These are phyloP conservation scores for Globisporangium yorkense DNA, from an alignment of 352 stramenopile genomes.

Conservation along the genomic window DNA sequence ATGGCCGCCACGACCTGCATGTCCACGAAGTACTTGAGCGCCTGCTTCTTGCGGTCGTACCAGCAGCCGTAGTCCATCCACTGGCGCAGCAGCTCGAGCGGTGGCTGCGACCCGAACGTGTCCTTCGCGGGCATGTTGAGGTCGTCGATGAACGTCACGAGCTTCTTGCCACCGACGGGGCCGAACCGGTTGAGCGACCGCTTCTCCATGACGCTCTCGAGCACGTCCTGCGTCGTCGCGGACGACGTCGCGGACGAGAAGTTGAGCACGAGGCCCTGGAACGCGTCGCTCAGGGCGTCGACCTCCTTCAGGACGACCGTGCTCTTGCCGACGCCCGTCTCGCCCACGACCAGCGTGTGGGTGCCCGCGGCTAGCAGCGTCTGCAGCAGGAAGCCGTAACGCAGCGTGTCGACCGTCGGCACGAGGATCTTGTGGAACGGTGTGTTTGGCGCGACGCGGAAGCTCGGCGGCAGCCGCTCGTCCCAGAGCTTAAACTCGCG, in stretches of 20 bases:
- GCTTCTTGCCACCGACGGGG: slow-evolving; percentile 79
- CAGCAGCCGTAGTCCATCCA: slow-evolving; percentile 91
- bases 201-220: slow-evolving; percentile 91
- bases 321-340: slow-evolving; percentile 89
- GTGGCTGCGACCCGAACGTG: slow-evolving; percentile 87
- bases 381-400: slow-evolving; percentile 78
- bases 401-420: slow-evolving; percentile 79
- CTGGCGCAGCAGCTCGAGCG: slow-evolving; percentile 87
- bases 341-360: slow-evolving; percentile 84
- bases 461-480: slow-evolving; percentile 72
- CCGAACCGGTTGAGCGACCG: slow-evolving; percentile 85
- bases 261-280: slow-evolving; percentile 79
- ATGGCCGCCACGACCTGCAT: slow-evolving; percentile 89
- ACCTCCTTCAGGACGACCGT: slow-evolving; percentile 80
- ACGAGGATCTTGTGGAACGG: slow-evolving; percentile 87
- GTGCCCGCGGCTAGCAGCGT: slow-evolving; percentile 70
- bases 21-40: slow-evolving; percentile 89
- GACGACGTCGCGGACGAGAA: slow-evolving; percentile 89
- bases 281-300: slow-evolving; percentile 73
- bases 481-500: slow-evolving; percentile 84
- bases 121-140: slow-evolving; percentile 92
- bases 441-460: slow-evolving; percentile 61
- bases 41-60: slow-evolving; percentile 91
- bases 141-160: slow-evolving; percentile 91
- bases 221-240: slow-evolving; percentile 85